Conservation (phyloP, 2,329 filamentous ascomycete species). For the Fusarium sp. region DNA sequence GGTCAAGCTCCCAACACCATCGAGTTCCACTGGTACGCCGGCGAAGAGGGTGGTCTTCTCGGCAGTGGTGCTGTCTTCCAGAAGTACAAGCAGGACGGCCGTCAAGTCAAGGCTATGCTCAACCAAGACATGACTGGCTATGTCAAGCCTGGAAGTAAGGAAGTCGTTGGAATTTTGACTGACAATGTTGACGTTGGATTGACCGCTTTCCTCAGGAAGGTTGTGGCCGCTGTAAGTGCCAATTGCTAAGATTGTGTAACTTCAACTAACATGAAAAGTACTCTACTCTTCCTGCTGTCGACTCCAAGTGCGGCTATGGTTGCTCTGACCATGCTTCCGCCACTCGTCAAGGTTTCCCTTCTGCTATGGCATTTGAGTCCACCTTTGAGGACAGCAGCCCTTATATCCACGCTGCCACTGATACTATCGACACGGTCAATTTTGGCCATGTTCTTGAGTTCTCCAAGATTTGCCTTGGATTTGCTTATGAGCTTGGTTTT, state of each 20-base stretch:
- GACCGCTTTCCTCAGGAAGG: conserved; percentile 52
- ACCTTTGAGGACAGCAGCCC: conserved; percentile 70
- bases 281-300: conserved; percentile 54
- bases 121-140: conserved; percentile 60
- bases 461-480: conserved; percentile 61
- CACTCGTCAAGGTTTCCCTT: conserved; percentile 72
- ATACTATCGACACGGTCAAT: conserved; percentile 75
- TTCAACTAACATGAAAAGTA: conserved; percentile 37
- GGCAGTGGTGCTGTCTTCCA: conserved; percentile 70
- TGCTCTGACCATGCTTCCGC: conserved; percentile 73
- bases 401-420: conserved; percentile 79
- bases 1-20: conserved; percentile 76
- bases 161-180: conserved; percentile 52
- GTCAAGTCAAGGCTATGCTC: conserved; percentile 55
- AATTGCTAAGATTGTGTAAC: fast-evolving
- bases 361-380: conserved; percentile 72
- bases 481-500: conserved; percentile 67
- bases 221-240: conserved; percentile 45
- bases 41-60: conserved; percentile 82
- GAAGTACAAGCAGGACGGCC: conserved; percentile 48
- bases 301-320: conserved; percentile 64
- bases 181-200: conserved; percentile 53
- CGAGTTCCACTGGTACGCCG: conserved; percentile 89
- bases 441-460: conserved; percentile 76
- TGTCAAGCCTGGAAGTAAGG: conserved; percentile 44